Base-by-base conservation (phyloP, 805 yeast species). In the Candida sonorensis region DNA sequence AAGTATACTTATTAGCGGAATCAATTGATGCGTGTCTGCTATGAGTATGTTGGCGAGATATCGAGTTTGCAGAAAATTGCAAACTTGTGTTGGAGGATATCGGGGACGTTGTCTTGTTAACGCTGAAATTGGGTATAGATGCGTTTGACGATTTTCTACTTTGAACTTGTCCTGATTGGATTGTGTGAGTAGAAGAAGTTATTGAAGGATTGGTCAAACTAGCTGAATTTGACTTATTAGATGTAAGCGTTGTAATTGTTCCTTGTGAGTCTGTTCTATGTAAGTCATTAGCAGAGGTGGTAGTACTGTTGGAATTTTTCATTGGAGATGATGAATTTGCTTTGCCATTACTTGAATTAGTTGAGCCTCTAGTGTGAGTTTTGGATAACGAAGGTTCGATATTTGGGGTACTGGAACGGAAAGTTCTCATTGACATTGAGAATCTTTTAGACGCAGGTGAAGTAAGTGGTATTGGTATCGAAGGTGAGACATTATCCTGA, bases 341-440 rank as follows among this genome's bases (percentile, higher is more conserved):
- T 36, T 37, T 16, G 29, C 26, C 17, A 26, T 23, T 11, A 25
- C 20, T 18, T 9, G 19, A 18, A 17, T 17, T 30, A 13, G 23
- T 12, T 9, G 32, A 30, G n/a, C 6, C 23, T 17, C 32, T 29
- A 6, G 23, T 11, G 12, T 17, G 29, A 21, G 30, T 37, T 31
- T 50, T 50, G 17, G 40, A 29, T 10, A 53, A 53, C 14, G 56
- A 51, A 3, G 21, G 25, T 9, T 52, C 53, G 2, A 55, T 47
- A n/a, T 43, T 33, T 30, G 44, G 50, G 8, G 55, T 46, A 32
- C 49, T 50, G 6, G 59, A 55, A 26, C 62, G 39, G 36, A 57
- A 57, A 4, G 59, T 56, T 36, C 62, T 37, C 23, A 46, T 51
- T 13, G 55, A 43, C 57, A 57, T 48, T 7, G 58, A 55, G 8